Evolutionary conservation across 495 filamentous ascomycete genomes (phyloP), one percentile per base, ranked within the genome.

Genomic region (Xylaria intraflava): DNA sequence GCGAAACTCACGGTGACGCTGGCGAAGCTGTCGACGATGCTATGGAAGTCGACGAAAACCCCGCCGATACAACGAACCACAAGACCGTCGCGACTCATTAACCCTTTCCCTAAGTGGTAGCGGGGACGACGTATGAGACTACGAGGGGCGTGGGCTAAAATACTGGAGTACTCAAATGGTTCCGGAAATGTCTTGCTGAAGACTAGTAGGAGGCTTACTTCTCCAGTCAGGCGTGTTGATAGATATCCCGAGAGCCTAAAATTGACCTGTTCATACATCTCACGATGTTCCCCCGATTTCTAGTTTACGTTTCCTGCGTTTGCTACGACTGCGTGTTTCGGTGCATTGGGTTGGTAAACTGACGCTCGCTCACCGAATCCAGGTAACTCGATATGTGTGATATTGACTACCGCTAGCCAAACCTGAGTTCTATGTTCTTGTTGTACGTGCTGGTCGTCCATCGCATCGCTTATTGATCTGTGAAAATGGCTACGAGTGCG

Each of bases 21-120:
- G 75, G 57, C 19, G 79, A 64, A 36, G 85, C 81, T 8, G 87
- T 70, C 14, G 89, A 88, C 53, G 89, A 90, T 43, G 89, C 86
- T 60, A 89, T 93, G 73, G 90, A 92, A 50, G 87, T 93, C 17
- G 89, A 89, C 54, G 85, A 68, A 22, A 57, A 55, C 39, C 60
- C 62, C 2, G 35, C 57, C 17, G 58, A 59, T 23, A 65, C 51
- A 43, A 64, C 35, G 43, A 59, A 41, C 45, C 56, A 41, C 49
- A 53, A 42, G 53, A 56, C 41, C 10, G 17, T 43, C 33, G 8
- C 52, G 10, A 27, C 44, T 36, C 27, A 36, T 22, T 55, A 43
- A 49, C 12, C 26, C 20, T 23, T 31, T 38, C 20, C 19, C 10
- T 20, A 26, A 12, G 9, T 4, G 12, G 2, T 36, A 36, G 29